A percentile compares a stretch with the other conserved stretches of the same genome.
These are phyloP conservation scores for Erodium moschatum DNA, from an alignment of 441 rosid species.

Conservation along the genomic window DNA sequence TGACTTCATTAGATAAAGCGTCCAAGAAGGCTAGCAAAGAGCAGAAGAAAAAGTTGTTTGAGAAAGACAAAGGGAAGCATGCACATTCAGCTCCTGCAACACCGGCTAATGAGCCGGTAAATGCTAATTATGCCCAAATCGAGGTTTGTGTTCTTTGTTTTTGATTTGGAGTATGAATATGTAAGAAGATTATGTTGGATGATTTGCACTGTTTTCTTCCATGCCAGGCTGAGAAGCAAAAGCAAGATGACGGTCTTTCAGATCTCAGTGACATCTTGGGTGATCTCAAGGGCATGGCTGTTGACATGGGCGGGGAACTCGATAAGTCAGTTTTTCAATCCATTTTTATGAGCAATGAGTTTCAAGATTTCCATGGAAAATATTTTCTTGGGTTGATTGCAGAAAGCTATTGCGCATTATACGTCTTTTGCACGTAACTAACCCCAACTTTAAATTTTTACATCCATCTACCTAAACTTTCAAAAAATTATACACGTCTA, in stretches of 20 bases:
- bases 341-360: background rate
- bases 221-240: conserved; percentile 44
- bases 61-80: background rate
- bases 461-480: too few relatives aligned
- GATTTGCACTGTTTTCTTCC: background rate
- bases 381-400: too few relatives aligned
- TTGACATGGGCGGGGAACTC: conserved; percentile 61
- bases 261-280: conserved; percentile 53
- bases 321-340: conserved; percentile 35
- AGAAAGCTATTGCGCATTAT: too few relatives aligned
- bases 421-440: too few relatives aligned
- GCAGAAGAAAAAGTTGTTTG: conserved; percentile 43
- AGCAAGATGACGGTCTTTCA: conserved; percentile 55
- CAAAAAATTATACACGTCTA: too few relatives aligned
- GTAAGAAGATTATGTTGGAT: background rate
- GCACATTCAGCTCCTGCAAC: conserved; percentile 30
- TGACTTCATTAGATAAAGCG: conserved; percentile 31
- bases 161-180: background rate
- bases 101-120: conserved; percentile 33
- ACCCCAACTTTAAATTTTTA: too few relatives aligned
- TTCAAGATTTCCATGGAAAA: background rate
- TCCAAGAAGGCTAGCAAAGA: conserved; percentile 30
- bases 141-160: conserved; percentile 34
- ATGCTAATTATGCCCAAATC: conserved; percentile 41
- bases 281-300: conserved; percentile 63